Evolutionary conservation across 2,329 filamentous ascomycete genomes (phyloP).

Genomic region (Alternaria atra): DNA sequence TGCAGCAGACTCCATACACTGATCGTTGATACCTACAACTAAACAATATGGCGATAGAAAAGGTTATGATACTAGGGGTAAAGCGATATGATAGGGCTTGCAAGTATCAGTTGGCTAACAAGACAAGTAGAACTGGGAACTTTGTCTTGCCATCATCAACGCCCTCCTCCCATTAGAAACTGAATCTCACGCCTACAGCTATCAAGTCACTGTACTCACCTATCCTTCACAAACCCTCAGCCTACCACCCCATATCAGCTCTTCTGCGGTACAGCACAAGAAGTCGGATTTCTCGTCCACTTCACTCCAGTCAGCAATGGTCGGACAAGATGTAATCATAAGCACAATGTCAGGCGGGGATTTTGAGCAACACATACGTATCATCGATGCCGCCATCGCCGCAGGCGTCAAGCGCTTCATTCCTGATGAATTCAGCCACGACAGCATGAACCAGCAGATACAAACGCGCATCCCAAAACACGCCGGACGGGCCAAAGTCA

Average conservation of each 20-base stretch:
- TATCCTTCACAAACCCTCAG: constrained; percentile 32
- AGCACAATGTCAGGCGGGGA: constrained; percentile 42
- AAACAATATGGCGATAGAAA: constrained; percentile 30
- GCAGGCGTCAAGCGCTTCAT: constrained; percentile 54
- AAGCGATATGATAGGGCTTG: constrained; percentile 13
- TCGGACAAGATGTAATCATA: constrained; percentile 52
- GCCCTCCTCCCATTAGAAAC: constrained; percentile 24
- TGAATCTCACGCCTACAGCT: constrained; percentile 1
- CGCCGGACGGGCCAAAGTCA: constrained; percentile 38
- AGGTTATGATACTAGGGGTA: constrained; percentile 40
- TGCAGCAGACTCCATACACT: background rate
- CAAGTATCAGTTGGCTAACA: constrained; percentile 10
- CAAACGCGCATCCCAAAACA: constrained; percentile 42
- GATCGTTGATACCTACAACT: background rate
- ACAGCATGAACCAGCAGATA: constrained; percentile 42
- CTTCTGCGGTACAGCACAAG: constrained; percentile 24
- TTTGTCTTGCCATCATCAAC: constrained; percentile 36
- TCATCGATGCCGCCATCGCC: constrained; percentile 53
- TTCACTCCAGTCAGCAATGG: constrained; percentile 44
- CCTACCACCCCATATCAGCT: constrained; percentile 25
- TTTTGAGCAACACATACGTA: constrained; percentile 32
- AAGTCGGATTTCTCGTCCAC: constrained; percentile 42
- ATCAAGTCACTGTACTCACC: constrained; percentile 38
- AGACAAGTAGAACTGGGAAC: constrained; percentile 32
- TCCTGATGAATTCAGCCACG: constrained; percentile 54